A percentile compares a stretch with the other conserved stretches of the same genome.
Evolutionary conservation across 345 rosid genomes (phyloP).

Genomic region (Populus nigra): DNA sequence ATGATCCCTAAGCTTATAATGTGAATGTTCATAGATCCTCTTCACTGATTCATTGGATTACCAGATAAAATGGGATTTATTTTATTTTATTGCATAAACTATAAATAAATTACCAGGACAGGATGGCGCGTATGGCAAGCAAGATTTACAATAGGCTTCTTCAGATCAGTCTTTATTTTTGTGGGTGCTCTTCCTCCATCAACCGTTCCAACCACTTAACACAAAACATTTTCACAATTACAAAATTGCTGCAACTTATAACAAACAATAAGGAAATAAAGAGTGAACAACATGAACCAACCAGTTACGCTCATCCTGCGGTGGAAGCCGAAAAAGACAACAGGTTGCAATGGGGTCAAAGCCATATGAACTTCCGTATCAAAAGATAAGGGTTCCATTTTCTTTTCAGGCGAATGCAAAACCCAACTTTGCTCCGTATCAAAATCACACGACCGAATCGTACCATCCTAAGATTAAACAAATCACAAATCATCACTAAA

Average conservation of each 20-base stretch:
- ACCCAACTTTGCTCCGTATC: constrained; percentile 92
- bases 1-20: background rate
- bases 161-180: constrained; percentile 91
- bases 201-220: constrained; percentile 93
- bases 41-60: background rate
- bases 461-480: constrained; percentile 65
- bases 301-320: constrained; percentile 96
- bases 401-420: constrained; percentile 92
- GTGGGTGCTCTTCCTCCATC: constrained; percentile 96
- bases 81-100: constrained; percentile 1
- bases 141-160: constrained; percentile 88
- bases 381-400: constrained; percentile 62
- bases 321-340: constrained; percentile 93
- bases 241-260: background rate
- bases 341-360: constrained; percentile 89
- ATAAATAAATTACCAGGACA: constrained; percentile 57
- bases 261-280: background rate
- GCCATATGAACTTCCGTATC: constrained; percentile 94
- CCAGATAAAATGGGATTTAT: background rate
- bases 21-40: background rate
- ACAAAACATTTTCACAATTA: constrained; percentile 15
- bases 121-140: constrained; percentile 99
- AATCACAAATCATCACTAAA: background rate
- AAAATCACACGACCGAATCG: constrained; percentile 89
- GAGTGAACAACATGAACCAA: constrained; percentile 22